phyloP scores from a whole-genome alignment of 768 basidiomycete genomes.

The Leccinum boreale region DNA sequence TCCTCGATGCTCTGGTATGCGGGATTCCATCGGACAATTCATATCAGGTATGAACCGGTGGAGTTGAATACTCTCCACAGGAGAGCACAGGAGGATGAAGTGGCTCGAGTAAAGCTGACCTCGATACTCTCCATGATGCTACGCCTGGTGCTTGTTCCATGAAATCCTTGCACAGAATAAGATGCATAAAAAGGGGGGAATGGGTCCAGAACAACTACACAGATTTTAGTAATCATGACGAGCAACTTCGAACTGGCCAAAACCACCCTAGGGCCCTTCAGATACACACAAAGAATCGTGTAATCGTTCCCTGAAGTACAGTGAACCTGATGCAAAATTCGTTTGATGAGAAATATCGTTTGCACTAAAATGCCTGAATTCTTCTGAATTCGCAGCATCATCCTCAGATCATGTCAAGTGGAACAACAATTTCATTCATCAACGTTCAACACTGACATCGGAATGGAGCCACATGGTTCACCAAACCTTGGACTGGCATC shows the following conservation, averaged over 20 bases:
- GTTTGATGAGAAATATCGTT: conserved; percentile 60
- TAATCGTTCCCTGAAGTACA: conserved; percentile 6
- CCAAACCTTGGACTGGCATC: conserved; percentile 58
- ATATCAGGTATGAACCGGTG: conserved; percentile 13
- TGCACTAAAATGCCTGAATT: conserved; percentile 57
- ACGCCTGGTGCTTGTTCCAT: background rate
- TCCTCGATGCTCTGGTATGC: conserved; percentile 48
- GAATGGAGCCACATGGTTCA: conserved; percentile 52
- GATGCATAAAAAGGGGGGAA: background rate
- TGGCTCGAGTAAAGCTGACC: background rate
- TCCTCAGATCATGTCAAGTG: background rate
- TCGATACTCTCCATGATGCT: background rate
- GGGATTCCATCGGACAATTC: conserved; percentile 31
- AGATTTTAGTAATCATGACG: background rate
- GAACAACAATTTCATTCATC: conserved; percentile 41
- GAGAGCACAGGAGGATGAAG: background rate
- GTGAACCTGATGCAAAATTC: conserved; percentile 20
- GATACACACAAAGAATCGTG: background rate
- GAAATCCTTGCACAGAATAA: background rate
- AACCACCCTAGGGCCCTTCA: background rate
- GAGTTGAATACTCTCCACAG: background rate
- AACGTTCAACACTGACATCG: conserved; percentile 51
- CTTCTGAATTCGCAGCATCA: conserved; percentile 8
- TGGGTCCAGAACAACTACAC: background rate
- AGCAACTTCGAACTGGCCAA: conserved; percentile 2